phyloP scores from a whole-genome alignment of 495 filamentous ascomycete species.

The Xanthoparmelia taractica region DNA sequence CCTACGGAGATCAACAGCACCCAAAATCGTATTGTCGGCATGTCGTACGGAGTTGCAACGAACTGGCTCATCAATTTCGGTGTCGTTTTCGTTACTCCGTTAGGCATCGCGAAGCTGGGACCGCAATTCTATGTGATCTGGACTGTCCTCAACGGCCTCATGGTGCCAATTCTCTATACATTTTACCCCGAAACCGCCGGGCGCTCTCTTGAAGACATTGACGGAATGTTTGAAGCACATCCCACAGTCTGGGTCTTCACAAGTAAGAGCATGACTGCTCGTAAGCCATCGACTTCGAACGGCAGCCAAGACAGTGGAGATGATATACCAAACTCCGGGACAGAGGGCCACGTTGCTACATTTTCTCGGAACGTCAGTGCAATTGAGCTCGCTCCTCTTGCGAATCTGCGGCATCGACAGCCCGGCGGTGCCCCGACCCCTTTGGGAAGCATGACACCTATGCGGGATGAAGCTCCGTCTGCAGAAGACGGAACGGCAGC shows the following conservation, averaged over 20 bases:
- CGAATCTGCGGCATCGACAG: slow-evolving; percentile 1
- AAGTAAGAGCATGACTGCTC: slow-evolving; percentile 12
- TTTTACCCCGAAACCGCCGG: slow-evolving; percentile 47
- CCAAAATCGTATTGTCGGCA: slow-evolving; percentile 6
- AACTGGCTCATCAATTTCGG: slow-evolving; percentile 49
- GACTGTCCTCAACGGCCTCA: slow-evolving; percentile 49
- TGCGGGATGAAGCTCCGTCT: background rate
- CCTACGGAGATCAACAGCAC: slow-evolving; percentile 23
- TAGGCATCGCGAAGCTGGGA: slow-evolving; percentile 47
- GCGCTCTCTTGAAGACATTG: slow-evolving; percentile 27
- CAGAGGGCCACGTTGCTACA: background rate
- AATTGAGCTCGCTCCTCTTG: background rate
- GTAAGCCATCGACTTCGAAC: background rate
- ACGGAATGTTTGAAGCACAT: slow-evolving; percentile 20
- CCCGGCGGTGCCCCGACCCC: background rate
- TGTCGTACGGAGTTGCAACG: slow-evolving; percentile 13
- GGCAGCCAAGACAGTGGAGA: background rate
- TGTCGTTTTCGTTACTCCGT: slow-evolving; percentile 53
- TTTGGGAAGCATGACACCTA: background rate
- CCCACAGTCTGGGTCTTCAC: slow-evolving; percentile 18
- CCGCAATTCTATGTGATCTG: slow-evolving; percentile 59
- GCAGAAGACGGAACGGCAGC: background rate
- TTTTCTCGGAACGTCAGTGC: background rate
- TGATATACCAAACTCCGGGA: background rate
- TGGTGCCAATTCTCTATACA: slow-evolving; percentile 52